These are phyloP conservation scores for Trapa incisa DNA, from an alignment of 345 rosid species.

Conservation along the genomic window DNA sequence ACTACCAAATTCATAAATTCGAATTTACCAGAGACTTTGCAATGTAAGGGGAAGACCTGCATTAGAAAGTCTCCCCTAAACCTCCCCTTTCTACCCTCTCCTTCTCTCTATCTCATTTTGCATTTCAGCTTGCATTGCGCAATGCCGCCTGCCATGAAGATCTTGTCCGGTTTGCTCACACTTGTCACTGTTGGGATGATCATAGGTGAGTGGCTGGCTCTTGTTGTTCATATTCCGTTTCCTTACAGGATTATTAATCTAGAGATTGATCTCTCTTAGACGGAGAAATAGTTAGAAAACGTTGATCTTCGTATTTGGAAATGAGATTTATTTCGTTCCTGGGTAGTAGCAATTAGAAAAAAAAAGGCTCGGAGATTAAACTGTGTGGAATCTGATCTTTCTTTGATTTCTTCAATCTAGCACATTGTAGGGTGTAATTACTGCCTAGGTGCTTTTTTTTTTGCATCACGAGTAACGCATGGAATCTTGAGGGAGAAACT, in stretches of 20 bases:
- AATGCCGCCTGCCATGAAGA: constrained; percentile 66
- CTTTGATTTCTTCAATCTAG: not conserved
- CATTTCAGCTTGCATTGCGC: not conserved
- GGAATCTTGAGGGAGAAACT: not conserved
- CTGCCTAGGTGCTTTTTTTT: not conserved
- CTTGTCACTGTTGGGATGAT: constrained; percentile 90
- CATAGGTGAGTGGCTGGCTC: constrained; percentile 33
- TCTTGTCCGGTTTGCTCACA: constrained; percentile 65
- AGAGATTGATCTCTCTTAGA: not conserved
- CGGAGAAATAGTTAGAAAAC: not conserved
- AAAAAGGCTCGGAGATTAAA: not conserved
- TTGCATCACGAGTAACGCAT: no score
- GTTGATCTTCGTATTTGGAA: no score
- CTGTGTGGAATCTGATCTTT: not conserved
- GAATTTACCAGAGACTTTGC: no score
- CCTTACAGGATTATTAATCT: not conserved
- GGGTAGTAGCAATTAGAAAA: not conserved
- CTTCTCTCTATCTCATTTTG: not conserved
- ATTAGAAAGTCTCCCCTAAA: no score
- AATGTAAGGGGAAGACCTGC: no score
- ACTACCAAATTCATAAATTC: no score
- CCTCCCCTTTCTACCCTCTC: no score
- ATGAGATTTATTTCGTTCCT: not conserved
- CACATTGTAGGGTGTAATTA: not conserved
- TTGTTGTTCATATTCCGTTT: not conserved